Conservation (phyloP, 257 asterid species). For the Solanum stenotomum region DNA sequence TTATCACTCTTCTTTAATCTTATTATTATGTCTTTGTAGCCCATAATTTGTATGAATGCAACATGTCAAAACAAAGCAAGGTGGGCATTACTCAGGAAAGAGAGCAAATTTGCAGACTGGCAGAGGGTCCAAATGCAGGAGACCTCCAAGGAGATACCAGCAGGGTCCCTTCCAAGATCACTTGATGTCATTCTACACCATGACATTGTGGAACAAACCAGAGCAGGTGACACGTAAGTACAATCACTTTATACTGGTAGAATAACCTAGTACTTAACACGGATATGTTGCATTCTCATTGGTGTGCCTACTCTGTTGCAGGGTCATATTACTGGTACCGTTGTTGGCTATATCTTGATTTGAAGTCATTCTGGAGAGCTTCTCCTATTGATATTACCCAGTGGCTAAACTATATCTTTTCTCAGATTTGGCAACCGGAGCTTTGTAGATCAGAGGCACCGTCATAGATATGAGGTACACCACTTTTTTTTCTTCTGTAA, state of each 20-base stretch:
- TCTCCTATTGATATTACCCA: no score
- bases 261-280: neutral
- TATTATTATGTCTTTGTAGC: conserved; percentile 37
- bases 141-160: conserved; percentile 88
- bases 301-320: conserved; percentile 15
- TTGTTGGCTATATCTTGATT: conserved; percentile 13
- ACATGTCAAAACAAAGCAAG: conserved; percentile 70
- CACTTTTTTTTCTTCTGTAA: no score
- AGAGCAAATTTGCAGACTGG: conserved; percentile 98
- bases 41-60: conserved; percentile 84
- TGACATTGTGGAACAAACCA: conserved; percentile 90
- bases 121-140: conserved; percentile 98
- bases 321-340: conserved; percentile 90
- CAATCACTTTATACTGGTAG: neutral
- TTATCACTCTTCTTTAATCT: neutral
- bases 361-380: no score
- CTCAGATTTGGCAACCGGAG: no score
- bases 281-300: neutral
- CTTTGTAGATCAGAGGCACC: no score
- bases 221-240: conserved; percentile 94
- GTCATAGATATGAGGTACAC: no score
- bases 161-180: conserved; percentile 96
- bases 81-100: conserved; percentile 95
- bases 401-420: no score
- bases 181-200: conserved; percentile 93